These are phyloP conservation scores for Thuidium tamariscinum DNA, from an alignment of 225 moss, liverwort and hornwort species.

Conservation along the genomic window DNA sequence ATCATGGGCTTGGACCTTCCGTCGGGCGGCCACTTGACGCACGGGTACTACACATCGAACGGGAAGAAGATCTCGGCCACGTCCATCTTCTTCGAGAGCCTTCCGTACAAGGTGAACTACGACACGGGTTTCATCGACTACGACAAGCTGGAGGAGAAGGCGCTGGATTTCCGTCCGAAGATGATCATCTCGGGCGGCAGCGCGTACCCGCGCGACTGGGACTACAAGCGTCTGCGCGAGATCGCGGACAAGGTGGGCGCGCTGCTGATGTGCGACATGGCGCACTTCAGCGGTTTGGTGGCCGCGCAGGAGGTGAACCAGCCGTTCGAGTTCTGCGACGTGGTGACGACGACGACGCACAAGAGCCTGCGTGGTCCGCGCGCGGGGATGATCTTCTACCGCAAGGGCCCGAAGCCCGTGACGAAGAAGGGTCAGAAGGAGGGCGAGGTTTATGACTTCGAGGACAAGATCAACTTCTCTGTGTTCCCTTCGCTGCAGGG, in stretches of 20 bases:
- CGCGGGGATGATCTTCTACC: conserved; percentile 88
- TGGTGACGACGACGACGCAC: conserved; percentile 94
- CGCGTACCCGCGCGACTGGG: conserved; percentile 92
- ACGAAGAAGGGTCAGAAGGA: conserved; percentile 82
- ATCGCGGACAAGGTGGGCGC: conserved; percentile 84
- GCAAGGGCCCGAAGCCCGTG: conserved; percentile 59
- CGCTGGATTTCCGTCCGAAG: conserved; percentile 81
- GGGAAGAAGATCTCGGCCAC: conserved; percentile 98
- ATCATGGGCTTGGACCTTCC: conserved; percentile 61
- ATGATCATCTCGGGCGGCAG: conserved; percentile 94
- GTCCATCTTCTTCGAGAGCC: conserved; percentile 89
- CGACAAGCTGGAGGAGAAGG: conserved; percentile 96
- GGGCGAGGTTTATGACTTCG: conserved; percentile 50
- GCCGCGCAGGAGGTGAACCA: conserved; percentile 83
- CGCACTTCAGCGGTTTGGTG: conserved; percentile 82
- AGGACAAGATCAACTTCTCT: conserved; percentile 91
- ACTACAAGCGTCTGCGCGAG: conserved; percentile 50
- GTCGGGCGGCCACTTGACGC: conserved; percentile 72
- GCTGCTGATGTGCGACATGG: conserved; percentile 92
- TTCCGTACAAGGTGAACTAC: conserved; percentile 94
- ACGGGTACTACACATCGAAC: conserved; percentile 79
- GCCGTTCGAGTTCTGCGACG: conserved; percentile 81
- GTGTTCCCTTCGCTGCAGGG: conserved; percentile 91
- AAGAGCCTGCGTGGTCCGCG: conserved; percentile 86
- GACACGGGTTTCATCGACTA: conserved; percentile 78